Evolutionary conservation across 495 filamentous ascomycete genomes (phyloP), one percentile per base, ranked within the genome.

Genomic region (Penicillium samsonianum): DNA sequence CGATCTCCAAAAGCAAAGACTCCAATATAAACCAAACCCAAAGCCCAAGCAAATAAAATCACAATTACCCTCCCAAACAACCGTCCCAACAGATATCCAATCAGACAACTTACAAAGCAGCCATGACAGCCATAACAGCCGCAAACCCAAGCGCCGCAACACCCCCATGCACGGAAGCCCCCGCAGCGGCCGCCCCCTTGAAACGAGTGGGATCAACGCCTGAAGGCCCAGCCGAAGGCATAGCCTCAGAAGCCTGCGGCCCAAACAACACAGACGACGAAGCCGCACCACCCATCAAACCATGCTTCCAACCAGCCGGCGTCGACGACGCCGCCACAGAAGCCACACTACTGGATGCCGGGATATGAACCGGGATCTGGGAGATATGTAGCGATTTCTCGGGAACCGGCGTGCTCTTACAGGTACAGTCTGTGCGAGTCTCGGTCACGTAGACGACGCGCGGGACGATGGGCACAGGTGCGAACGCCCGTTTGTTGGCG

Each of bases 61-160:
- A 56, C 16, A 55, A 48, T 2, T 17, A 35, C 20, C 9, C 20
- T 22, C 11, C 16, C 25, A 56, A 57, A 42, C 11, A 28, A 44
- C 9, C 51, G 8, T 3, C 44, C 58, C 0, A 30, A 11, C 28
- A 3, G 9, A 30, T 30, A 30, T 8, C 8, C 28, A 30, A 9
- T 30, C 23, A 56, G 54, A 41, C 5, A 20, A 44, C 12, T 45
- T 61, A 71, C 59, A 68, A 60, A 28, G 62, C 63, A 55, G 61
- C 51, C 65, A 71, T 63, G 43, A 71, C 22, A 14, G 56, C 68
- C 65, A 70, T 68, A 26, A 67, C 57, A 53, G 59, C 63, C 19
- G 65, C 65, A 50, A 65, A 59, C 45, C 56, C 66, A n/a, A 63
- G n/a, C n/a, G 45, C 59, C 20, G 53, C 58, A 55, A 61, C 47